Evolutionary conservation across 257 asterid species (phyloP).

Genomic region (Solanum ossicruentum): DNA sequence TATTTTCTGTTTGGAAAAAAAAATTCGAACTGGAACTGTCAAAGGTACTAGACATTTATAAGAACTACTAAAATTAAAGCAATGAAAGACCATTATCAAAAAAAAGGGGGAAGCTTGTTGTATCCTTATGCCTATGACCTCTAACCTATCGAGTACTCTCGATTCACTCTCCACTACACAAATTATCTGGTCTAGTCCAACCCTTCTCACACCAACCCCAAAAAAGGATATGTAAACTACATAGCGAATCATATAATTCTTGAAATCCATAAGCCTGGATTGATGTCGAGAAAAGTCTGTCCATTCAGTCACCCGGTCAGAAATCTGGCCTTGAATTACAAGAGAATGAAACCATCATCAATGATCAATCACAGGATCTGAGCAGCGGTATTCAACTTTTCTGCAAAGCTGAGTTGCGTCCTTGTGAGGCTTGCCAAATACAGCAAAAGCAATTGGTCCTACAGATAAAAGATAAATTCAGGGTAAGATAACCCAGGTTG

Average conservation of each 20-base stretch:
- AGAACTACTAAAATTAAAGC: background rate
- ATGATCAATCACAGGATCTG: conserved; percentile 42
- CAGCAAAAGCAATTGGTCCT: conserved; percentile 77
- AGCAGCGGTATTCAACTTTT: conserved; percentile 89
- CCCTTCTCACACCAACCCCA: background rate
- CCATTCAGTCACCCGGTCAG: background rate
- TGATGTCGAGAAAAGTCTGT: background rate
- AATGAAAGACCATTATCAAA: background rate
- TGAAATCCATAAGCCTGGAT: background rate
- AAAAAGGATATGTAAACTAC: background rate
- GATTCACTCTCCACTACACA: background rate
- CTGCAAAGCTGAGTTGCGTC: conserved; percentile 86
- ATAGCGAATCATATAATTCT: background rate
- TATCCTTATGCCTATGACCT: background rate
- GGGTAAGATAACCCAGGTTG: background rate
- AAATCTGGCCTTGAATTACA: background rate
- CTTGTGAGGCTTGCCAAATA: conserved; percentile 92
- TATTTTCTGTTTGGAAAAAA: background rate
- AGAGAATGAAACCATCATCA: background rate
- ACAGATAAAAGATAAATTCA: background rate
- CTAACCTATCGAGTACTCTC: background rate
- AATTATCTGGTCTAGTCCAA: background rate
- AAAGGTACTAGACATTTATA: background rate
- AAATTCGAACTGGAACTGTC: background rate
- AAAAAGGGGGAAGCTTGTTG: background rate